Evolutionary conservation across 2,329 filamentous ascomycete species (phyloP).

Genomic region (Sporothrix dimorphospora): DNA sequence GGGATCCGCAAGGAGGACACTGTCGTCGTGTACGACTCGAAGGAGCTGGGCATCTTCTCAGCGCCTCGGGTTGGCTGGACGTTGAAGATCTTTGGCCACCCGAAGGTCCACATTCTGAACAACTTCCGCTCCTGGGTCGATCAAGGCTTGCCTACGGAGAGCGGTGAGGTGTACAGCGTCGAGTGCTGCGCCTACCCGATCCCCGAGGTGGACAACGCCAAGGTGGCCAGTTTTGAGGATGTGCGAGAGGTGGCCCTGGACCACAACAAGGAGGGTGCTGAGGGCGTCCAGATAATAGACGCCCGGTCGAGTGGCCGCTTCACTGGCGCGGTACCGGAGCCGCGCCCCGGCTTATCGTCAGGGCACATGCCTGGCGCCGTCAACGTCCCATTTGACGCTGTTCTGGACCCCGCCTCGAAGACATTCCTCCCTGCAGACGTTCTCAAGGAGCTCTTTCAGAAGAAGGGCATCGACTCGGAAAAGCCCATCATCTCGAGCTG

Average conservation of each 20-base stretch:
- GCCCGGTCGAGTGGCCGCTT: conserved; percentile 80
- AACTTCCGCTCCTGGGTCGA: conserved; percentile 96
- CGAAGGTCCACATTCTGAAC: conserved; percentile 85
- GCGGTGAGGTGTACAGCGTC: conserved; percentile 71
- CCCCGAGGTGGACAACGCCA: conserved; percentile 59
- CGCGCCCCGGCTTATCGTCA: conserved; percentile 79
- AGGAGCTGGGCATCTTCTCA: conserved; percentile 90
- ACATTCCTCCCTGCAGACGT: conserved; percentile 72
- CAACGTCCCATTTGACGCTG: conserved; percentile 75
- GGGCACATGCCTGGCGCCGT: conserved; percentile 91
- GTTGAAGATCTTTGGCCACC: conserved; percentile 84
- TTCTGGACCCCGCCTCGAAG: conserved; percentile 84
- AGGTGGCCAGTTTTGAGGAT: conserved; percentile 80
- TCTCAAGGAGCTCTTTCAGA: conserved; percentile 74
- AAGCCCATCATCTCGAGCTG: conserved; percentile 87
- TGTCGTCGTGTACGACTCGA: conserved; percentile 91
- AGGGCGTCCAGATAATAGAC: conserved; percentile 87
- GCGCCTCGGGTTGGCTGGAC: conserved; percentile 96
- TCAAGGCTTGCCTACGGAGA: conserved; percentile 78
- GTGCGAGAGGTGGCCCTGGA: conserved; percentile 77
- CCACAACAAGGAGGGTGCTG: conserved; percentile 77
- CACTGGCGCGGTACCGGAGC: conserved; percentile 81
- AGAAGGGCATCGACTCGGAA: conserved; percentile 75
- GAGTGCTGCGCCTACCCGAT: conserved; percentile 68
- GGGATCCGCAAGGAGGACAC: conserved; percentile 87